Evolutionary conservation across 805 yeast species (phyloP).

Genomic region (Monosporozyma servazzii): DNA sequence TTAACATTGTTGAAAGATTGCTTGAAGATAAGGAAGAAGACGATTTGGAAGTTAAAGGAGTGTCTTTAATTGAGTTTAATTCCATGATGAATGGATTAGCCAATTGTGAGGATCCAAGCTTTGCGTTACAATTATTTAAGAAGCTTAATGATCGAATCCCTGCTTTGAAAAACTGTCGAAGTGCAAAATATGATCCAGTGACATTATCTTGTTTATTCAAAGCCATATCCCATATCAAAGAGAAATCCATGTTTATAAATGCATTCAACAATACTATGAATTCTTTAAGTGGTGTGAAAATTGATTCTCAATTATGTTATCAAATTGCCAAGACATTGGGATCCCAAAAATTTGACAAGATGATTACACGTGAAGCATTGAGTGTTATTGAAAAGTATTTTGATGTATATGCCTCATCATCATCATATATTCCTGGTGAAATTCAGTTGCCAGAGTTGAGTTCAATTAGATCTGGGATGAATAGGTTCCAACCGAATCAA

Average conservation of each 20-base stretch:
- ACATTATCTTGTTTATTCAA: conserved; percentile 16
- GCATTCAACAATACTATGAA: conserved; percentile 13
- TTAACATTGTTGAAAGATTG: conserved; percentile 27
- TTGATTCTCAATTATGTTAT: neutral
- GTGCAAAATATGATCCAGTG: conserved; percentile 16
- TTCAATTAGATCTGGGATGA: conserved; percentile 10
- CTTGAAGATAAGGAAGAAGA: conserved; percentile 28
- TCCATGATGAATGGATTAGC: conserved; percentile 38
- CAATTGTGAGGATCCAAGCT: conserved; percentile 32
- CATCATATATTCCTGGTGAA: neutral
- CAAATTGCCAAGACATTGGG: conserved; percentile 9
- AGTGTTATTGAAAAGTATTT: conserved; percentile 14
- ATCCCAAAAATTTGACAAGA: conserved; percentile 7
- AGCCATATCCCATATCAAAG: conserved; percentile 13
- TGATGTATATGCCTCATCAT: conserved; percentile 3
- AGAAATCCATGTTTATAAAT: conserved; percentile 13
- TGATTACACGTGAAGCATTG: conserved; percentile 4
- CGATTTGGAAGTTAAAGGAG: conserved; percentile 4
- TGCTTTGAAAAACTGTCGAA: conserved; percentile 2
- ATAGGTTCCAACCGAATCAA: conserved; percentile 9
- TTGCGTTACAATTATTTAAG: conserved; percentile 34
- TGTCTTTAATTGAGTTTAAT: conserved; percentile 33
- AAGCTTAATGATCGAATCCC: conserved; percentile 5
- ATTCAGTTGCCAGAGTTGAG: conserved; percentile 10
- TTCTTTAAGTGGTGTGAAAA: neutral